Conservation (phyloP, 2,329 filamentous ascomycete species). For the Botrytis pseudocinerea region DNA sequence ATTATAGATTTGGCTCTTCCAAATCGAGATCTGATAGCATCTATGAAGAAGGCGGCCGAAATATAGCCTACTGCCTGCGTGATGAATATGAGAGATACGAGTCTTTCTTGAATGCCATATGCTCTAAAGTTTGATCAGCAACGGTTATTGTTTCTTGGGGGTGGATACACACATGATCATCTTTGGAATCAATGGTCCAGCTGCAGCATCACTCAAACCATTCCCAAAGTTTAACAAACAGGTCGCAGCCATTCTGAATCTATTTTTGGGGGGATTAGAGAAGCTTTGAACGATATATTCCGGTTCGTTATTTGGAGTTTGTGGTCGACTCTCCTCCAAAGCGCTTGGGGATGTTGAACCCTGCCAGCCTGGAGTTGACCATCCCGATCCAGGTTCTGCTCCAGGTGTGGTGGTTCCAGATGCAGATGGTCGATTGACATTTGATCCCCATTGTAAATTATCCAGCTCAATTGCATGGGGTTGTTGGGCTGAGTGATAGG, state of each 20-base stretch:
- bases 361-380: conserved; percentile 30
- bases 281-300: conserved; percentile 56
- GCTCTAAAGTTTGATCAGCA: background rate
- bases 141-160: background rate
- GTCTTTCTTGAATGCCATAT: conserved; percentile 27
- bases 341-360: conserved; percentile 32
- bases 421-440: conserved; percentile 28
- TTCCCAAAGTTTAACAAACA: conserved; percentile 68
- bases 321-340: conserved; percentile 55
- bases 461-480: conserved; percentile 36
- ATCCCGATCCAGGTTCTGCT: conserved; percentile 12
- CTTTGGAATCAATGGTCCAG: conserved; percentile 78
- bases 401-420: conserved; percentile 31
- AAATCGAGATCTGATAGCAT: conserved; percentile 60
- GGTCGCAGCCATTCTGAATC: conserved; percentile 63
- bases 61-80: conserved; percentile 78
- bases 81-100: conserved; percentile 81
- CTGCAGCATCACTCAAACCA: conserved; percentile 72
- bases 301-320: conserved; percentile 45
- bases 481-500: conserved; percentile 38
- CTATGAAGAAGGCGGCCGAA: conserved; percentile 66
- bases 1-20: conserved; percentile 67
- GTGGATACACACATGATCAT: conserved; percentile 59
- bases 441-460: conserved; percentile 26
- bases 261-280: conserved; percentile 65